Base-by-base conservation (phyloP, 2,329 filamentous ascomycete genomes). In the Fusarium robinianum region DNA sequence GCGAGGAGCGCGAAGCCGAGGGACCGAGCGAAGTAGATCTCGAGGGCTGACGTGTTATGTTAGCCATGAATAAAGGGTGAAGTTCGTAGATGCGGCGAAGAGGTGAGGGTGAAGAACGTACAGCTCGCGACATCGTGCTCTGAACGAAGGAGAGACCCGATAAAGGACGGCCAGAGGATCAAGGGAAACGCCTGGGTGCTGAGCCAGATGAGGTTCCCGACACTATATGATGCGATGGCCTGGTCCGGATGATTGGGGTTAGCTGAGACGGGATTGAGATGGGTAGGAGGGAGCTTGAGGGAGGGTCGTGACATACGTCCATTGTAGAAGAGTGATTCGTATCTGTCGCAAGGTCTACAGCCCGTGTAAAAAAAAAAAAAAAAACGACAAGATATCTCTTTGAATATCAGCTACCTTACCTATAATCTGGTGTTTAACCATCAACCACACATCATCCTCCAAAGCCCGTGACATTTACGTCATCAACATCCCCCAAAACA, bases 11-110 rank as follows among this genome's bases (percentile, higher is more conserved):
- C 72, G 43, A 91, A 72, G 51, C 85, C 88, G 2, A 90, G 76
- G 18, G 78, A 81, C 27, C 87, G 85, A 37, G 82, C 82, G 65
- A 91, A 84, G 75, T 92, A 92, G 42, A 79, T 69, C 67, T 90
- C 86, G 21, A 89, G 73, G 16, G 48, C 60, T 62, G 31, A n/a
- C n/a, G 24, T 70, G 3, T 6, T n/a, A 11, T 29, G 18, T 42
- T 42, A 41, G 26, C 39, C 40, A 23, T 10, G 29, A 27, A 14
- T 22, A 3, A 36, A 15, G 6, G n/a, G 14, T 24, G 11, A 35
- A 14, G 15, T 5, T 25, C 6, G 18, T 17, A 14, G 26, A 14
- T 8, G 18, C 14, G 10, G 21, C 37, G 12, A 11, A 11, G 22
- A 7, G 9, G 26, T 17, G 3, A 3, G n/a, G 14, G 16, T 9